Evolutionary conservation across 2,329 filamentous ascomycete genomes (phyloP), one percentile per base, ranked within the genome.

Genomic region (Trichoderma afroharzianum): DNA sequence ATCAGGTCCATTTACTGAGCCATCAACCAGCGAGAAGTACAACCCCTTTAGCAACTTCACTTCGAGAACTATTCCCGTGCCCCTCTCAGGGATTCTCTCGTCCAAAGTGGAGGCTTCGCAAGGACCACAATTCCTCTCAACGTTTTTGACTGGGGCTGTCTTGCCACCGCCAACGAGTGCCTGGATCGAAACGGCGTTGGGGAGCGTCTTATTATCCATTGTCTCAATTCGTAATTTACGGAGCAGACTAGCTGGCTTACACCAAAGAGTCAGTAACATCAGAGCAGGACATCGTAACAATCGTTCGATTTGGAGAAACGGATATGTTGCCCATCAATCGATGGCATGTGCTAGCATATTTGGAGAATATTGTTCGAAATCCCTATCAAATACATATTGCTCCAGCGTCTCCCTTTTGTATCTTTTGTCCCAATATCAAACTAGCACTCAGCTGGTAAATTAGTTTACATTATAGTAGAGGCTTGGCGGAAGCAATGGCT

Each of bases 41-140:
- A 21, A 24, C 11, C 14, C n/a, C 3, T 53, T 24, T 21, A 53
- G 3, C 11, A 4, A 4, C 15, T 32, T n/a, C 18, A 26, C 18
- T 9, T 32, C 26, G 1, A 43, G 39, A 43, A 43, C 18, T 4
- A 43, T 43, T 43, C 36, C 3, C 3, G 14, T 18, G 1, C 3
- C 39, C 15, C n/a, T 9, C 15, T 43, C 39, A 43, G 39, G 15
- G 15, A 50, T 14, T 32, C 66, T 28, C 36, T 6, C 32, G 18
- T 21, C 39, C 21, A 24, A 32, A 59, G 66, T 69, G 66, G 66
- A 69, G 50, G 66, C 66, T 2, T 62, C 57, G 11, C 26, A 62
- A 28, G 66, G 57, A 39, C 66, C 63, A 67, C 63, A 67, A 39
- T 39, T 36, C 57, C 32, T 36, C 63, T 58, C 66, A 69, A 69